Evolutionary conservation across 768 basidiomycete genomes (phyloP).

Genomic region (Hortiboletus campestris): DNA sequence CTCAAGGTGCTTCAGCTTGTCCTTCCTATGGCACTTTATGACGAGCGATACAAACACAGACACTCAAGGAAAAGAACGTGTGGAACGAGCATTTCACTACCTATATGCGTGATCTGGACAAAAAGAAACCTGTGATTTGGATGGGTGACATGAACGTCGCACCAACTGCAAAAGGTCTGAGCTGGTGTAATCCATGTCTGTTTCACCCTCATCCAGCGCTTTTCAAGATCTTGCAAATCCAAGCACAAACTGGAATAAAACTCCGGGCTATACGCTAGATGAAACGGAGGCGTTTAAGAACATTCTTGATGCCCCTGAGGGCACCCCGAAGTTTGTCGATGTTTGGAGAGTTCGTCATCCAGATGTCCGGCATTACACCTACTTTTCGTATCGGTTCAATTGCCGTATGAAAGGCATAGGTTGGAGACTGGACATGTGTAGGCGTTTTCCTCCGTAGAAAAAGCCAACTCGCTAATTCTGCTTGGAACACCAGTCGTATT

Average conservation of each 20-base stretch:
- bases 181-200: background rate
- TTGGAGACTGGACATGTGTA: constrained; percentile 88
- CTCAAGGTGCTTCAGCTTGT: constrained; percentile 55
- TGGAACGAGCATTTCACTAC: constrained; percentile 79
- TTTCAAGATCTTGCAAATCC: constrained; percentile 63
- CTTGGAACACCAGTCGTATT: constrained; percentile 54
- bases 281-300: constrained; percentile 75
- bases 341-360: constrained; percentile 77
- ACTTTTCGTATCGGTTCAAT: constrained; percentile 82
- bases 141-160: constrained; percentile 86
- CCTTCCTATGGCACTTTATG: background rate
- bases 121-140: constrained; percentile 85
- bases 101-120: constrained; percentile 71
- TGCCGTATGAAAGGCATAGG: constrained; percentile 78
- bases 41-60: constrained; percentile 41
- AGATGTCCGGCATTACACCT: constrained; percentile 71
- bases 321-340: constrained; percentile 61
- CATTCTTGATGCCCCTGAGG: constrained; percentile 54
- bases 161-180: constrained; percentile 65
- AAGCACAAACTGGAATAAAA: constrained; percentile 83
- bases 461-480: background rate
- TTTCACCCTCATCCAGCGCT: background rate
- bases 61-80: constrained; percentile 67
- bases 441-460: constrained; percentile 21
- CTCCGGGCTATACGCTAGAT: constrained; percentile 77